Evolutionary conservation across 192 early-diverging fungal species (phyloP).

Genomic region (Entomortierella beljakovae): DNA sequence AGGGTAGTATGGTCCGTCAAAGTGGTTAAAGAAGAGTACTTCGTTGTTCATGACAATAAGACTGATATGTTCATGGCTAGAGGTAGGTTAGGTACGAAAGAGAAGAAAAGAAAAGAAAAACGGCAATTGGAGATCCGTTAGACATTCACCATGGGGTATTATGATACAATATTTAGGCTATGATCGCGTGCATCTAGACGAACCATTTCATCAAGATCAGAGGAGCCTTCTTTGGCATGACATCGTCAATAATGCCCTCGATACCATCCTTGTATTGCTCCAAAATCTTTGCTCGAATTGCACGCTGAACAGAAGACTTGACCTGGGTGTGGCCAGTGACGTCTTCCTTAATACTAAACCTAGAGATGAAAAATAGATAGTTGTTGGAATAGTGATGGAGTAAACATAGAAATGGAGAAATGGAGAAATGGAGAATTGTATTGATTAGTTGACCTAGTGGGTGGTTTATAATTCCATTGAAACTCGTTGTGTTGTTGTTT

Average conservation of each 20-base stretch:
- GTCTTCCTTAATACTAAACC: slow-evolving; percentile 82
- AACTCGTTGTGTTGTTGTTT: no score
- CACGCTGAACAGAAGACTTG: slow-evolving; percentile 92
- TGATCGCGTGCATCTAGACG: slow-evolving; percentile 1
- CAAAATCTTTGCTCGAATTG: slow-evolving; percentile 83
- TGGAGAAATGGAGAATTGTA: no score
- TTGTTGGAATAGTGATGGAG: not conserved
- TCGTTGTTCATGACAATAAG: slow-evolving; percentile 87
- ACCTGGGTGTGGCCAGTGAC: slow-evolving; percentile 88
- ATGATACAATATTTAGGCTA: no score
- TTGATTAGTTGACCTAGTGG: no score
- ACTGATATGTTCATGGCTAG: slow-evolving; percentile 88
- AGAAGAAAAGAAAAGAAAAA: not conserved
- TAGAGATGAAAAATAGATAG: slow-evolving; percentile 26
- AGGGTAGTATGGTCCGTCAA: slow-evolving; percentile 92
- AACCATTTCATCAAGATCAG: slow-evolving; percentile 90
- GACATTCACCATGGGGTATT: no score
- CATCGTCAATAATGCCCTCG: slow-evolving; percentile 87
- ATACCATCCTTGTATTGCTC: slow-evolving; percentile 89
- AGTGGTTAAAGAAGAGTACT: slow-evolving; percentile 95
- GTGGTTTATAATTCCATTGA: no score
- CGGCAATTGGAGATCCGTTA: no score
- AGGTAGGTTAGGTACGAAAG: not conserved
- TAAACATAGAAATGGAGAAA: not conserved
- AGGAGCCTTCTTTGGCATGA: slow-evolving; percentile 96